Conservation (phyloP, 768 basidiomycete species). For the Rickenella mellea region DNA sequence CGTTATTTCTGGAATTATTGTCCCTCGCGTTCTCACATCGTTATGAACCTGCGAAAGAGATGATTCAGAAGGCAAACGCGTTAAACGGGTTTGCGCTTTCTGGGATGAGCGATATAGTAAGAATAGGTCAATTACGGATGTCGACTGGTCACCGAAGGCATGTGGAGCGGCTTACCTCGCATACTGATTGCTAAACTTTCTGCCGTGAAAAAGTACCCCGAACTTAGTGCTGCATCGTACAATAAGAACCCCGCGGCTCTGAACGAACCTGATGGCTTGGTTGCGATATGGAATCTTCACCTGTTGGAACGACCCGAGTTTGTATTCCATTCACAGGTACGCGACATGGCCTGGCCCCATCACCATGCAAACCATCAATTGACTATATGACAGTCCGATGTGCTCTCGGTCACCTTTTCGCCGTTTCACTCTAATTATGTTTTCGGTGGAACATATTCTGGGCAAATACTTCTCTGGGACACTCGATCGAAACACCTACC, state of each 20-base stretch:
- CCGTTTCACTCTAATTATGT: constrained; percentile 96
- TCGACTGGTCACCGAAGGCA: constrained; percentile 98
- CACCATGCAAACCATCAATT: constrained; percentile 4
- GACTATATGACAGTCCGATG: constrained; percentile 66
- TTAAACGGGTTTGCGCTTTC: constrained; percentile 93
- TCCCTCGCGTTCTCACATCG: not conserved
- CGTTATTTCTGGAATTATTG: constrained; percentile 18
- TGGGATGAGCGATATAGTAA: constrained; percentile 85
- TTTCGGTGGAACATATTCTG: constrained; percentile 98
- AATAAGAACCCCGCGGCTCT: constrained; percentile 93
- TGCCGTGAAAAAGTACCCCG: constrained; percentile 68
- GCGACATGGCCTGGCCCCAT: constrained; percentile 16
- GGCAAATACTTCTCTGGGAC: constrained; percentile 97
- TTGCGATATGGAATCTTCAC: constrained; percentile 96
- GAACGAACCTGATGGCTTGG: constrained; percentile 95
- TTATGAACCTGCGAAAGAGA: constrained; percentile 41
- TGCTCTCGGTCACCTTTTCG: constrained; percentile 92
- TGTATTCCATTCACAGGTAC: constrained; percentile 94
- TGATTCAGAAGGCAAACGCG: constrained; percentile 80
- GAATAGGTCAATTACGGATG: constrained; percentile 89
- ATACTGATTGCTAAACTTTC: constrained; percentile 1
- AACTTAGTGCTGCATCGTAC: constrained; percentile 91
- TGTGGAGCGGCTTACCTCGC: constrained; percentile 5
- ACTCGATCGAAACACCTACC: constrained; percentile 94
- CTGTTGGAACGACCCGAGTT: constrained; percentile 94